Conservation (phyloP, 768 basidiomycete genomes). For the Agaricus blazei region DNA sequence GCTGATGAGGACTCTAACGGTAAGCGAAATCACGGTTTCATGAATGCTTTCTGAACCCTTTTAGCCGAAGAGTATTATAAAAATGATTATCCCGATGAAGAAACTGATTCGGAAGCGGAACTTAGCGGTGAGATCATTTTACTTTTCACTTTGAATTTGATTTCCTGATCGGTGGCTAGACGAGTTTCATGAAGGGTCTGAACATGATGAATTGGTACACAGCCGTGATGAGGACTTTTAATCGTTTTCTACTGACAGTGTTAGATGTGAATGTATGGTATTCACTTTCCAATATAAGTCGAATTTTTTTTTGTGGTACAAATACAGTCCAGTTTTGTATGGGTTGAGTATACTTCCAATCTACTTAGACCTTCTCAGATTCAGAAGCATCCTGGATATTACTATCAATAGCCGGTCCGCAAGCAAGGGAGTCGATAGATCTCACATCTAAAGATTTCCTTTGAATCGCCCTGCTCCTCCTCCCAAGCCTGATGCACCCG, state of each 20-base stretch:
- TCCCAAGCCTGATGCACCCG: conserved; percentile 30
- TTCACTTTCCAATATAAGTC: conserved; percentile 5
- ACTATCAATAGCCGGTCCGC: neutral
- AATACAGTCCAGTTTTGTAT: neutral
- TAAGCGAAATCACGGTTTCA: conserved; percentile 20
- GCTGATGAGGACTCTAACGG: conserved; percentile 86
- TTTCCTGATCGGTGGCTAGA: conserved; percentile 29
- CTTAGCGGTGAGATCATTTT: conserved; percentile 28
- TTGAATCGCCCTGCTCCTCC: neutral
- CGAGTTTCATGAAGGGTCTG: conserved; percentile 51
- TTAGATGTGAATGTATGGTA: conserved; percentile 4
- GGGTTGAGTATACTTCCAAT: neutral
- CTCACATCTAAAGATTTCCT: conserved; percentile 1
- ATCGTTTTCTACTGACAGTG: neutral
- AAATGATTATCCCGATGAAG: conserved; percentile 84
- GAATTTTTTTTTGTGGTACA: neutral
- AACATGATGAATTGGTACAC: conserved; percentile 36
- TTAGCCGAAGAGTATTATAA: conserved; percentile 80
- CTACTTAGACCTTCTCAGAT: neutral
- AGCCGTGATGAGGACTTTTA: conserved; percentile 23
- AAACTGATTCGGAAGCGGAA: conserved; percentile 38
- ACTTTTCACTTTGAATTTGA: neutral
- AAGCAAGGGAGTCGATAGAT: neutral
- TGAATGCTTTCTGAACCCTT: conserved; percentile 4
- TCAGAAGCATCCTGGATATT: neutral